These are phyloP conservation scores for Annona squamosa DNA, from an alignment of 164 flowering plant species.

Conservation along the genomic window DNA sequence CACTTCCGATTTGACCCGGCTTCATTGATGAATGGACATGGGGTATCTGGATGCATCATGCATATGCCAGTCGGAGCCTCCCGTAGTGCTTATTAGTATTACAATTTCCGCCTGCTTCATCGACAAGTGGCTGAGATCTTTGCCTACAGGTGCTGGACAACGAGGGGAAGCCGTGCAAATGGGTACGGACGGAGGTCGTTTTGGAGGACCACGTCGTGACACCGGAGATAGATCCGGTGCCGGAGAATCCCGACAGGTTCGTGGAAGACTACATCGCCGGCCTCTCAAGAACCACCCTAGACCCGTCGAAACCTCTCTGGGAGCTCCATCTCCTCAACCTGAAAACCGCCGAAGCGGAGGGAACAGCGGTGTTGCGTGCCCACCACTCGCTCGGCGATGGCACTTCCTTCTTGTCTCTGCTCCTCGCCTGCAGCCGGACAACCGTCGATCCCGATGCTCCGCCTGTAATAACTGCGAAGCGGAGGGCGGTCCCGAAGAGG, in stretches of 20 bases:
- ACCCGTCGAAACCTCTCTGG: conserved; percentile 56
- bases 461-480: conserved; percentile 37
- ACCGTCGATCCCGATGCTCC: conserved; percentile 32
- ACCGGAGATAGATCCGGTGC: conserved; percentile 28
- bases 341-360: conserved; percentile 38
- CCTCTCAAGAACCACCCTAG: conserved; percentile 32
- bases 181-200: conserved; percentile 40
- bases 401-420: conserved; percentile 47
- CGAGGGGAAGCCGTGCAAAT: conserved; percentile 21
- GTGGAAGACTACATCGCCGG: conserved; percentile 44
- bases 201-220: conserved; percentile 37
- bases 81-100: no score
- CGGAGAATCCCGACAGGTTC: conserved; percentile 30
- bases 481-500: conserved; percentile 9
- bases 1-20: no score
- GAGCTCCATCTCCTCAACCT: conserved; percentile 58
- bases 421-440: conserved; percentile 47
- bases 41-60: no score
- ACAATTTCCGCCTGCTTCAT: no score
- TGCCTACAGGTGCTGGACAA: conserved; percentile 29
- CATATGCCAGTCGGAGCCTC: no score
- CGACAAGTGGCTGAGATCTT: no score
- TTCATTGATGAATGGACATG: no score
- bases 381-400: conserved; percentile 83
- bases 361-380: conserved; percentile 33